Conservation (phyloP, 164 flowering plant species). For the Vitis riparia region DNA sequence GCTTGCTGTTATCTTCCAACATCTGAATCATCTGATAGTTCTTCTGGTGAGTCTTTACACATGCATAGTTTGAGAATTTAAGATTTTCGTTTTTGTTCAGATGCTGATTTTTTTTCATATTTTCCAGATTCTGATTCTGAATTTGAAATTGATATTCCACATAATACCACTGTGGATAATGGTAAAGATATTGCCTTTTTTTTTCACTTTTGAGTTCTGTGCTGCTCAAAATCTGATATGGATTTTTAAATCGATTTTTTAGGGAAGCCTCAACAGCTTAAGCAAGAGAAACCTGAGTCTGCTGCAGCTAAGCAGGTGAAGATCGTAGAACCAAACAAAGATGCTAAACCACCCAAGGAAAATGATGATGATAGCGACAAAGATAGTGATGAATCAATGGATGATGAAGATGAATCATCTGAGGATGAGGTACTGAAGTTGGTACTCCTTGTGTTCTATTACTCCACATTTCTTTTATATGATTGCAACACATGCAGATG, state of each 20-base stretch:
- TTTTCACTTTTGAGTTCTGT: neutral
- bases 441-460: neutral
- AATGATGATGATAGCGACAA: constrained; percentile 19
- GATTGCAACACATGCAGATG: constrained; percentile 1
- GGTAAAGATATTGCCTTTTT: neutral
- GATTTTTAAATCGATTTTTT: neutral
- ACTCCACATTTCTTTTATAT: neutral
- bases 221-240: neutral
- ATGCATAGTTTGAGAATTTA: neutral
- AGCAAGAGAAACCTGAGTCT: constrained; percentile 19
- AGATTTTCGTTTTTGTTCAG: too few species aligned
- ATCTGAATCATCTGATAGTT: constrained; percentile 7
- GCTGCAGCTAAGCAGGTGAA: constrained; percentile 32
- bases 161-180: neutral
- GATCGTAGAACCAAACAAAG: constrained; percentile 32
- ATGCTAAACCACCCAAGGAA: constrained; percentile 11
- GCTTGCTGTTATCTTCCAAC: neutral
- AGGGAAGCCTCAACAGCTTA: constrained; percentile 22
- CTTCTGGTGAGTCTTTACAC: constrained; percentile 21
- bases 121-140: constrained; percentile 14
- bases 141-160: constrained; percentile 4
- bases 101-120: neutral
- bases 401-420: constrained; percentile 9
- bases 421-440: constrained; percentile 15
- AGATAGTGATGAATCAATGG: constrained; percentile 4